Percentiles rank a stretch among this genome's conserved stretches.
Conservation (phyloP, 2,329 filamentous ascomycete genomes). For the Fusarium cicatricum region DNA sequence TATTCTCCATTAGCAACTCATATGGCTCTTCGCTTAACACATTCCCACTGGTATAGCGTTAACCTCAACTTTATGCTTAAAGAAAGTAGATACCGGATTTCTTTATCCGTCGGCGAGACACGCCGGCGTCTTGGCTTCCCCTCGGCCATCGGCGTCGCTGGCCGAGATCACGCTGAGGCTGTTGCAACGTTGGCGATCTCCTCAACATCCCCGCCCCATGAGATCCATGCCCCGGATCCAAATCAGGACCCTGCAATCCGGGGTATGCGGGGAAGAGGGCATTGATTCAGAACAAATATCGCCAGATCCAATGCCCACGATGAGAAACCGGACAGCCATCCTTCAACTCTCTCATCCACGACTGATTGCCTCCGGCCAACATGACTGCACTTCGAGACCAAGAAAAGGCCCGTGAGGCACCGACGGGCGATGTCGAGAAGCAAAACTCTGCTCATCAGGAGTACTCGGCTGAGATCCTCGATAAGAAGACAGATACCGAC, state of each 20-base stretch:
- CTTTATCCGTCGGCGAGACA: too few species aligned
- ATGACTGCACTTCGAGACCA: slow-evolving; percentile 18
- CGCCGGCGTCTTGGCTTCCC: slow-evolving; percentile 18
- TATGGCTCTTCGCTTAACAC: too few species aligned
- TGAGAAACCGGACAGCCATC: background rate
- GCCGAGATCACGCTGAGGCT: slow-evolving; percentile 26
- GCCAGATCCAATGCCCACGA: slow-evolving; percentile 4
- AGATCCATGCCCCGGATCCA: slow-evolving; percentile 10
- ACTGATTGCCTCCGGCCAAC: background rate
- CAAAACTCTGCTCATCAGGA: slow-evolving; percentile 30
- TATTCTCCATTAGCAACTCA: too few species aligned
- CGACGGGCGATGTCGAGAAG: slow-evolving; percentile 25
- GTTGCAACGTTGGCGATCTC: slow-evolving; percentile 18
- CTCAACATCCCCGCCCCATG: slow-evolving; percentile 18
- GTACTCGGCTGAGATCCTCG: slow-evolving; percentile 28
- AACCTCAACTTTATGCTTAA: too few species aligned
- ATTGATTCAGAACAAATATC: slow-evolving; percentile 26
- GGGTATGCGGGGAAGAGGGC: slow-evolving; percentile 25
- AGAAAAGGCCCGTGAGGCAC: slow-evolving; percentile 8
- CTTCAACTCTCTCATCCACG: background rate
- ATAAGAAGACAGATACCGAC: slow-evolving; percentile 30
- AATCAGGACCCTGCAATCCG: slow-evolving; percentile 15
- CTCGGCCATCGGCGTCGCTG: slow-evolving; percentile 25
- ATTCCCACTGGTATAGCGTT: too few species aligned
- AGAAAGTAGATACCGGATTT: too few species aligned